Evolutionary conservation across 2,329 filamentous ascomycete genomes (phyloP), one percentile per base, ranked within the genome.

Genomic region (Aspergillus phoenicis): DNA sequence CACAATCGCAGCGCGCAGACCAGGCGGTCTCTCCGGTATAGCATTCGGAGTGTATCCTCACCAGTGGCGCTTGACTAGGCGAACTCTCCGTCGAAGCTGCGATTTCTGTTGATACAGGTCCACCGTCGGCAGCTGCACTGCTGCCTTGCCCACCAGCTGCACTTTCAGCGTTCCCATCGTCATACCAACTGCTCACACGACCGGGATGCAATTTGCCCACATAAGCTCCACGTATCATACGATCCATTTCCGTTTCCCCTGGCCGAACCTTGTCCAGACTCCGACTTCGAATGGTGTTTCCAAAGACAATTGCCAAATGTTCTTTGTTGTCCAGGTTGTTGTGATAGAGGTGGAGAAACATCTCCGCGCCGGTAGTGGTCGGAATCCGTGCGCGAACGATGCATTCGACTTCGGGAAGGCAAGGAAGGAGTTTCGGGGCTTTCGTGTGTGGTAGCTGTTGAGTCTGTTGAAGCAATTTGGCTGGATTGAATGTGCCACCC

Each of bases 1-100:
- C 95, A 75, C 95, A 99, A 79, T 99, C 95, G 80, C 95, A 99
- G 28, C 95, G 88, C 38, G 95, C 94, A 7, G 93, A 97, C 95
- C 95, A 98, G 1, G 96, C 95, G 0, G 95, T 99, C 82, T 99
- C 95, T 61, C 95, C 95, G 0, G 95, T 99, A 77, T 99, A 99
- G 80, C 95, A 99, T 78, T 99, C 95, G 3, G 91, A 96, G 77
- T 99, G 95, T 73, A 99, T 99, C 60, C 95, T 86, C 51, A 99
- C 94, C 41, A 99, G 82, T 0, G 95, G 91, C 1, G 89, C 73
- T 60, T 76, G 70, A 20, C 66, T 57, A 28, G 61, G 59, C 52
- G 49, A 64, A 39, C 52, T 66, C 6, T 62, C 52, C 24, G 73
- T 55, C n/a, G 70, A 59, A n/a, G 60, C 39, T 24, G 59, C 52